A percentile compares a stretch with the other conserved stretches of the same genome.
phyloP scores from a whole-genome alignment of 805 yeast species.

The Kazachstania bromeliacearum region DNA sequence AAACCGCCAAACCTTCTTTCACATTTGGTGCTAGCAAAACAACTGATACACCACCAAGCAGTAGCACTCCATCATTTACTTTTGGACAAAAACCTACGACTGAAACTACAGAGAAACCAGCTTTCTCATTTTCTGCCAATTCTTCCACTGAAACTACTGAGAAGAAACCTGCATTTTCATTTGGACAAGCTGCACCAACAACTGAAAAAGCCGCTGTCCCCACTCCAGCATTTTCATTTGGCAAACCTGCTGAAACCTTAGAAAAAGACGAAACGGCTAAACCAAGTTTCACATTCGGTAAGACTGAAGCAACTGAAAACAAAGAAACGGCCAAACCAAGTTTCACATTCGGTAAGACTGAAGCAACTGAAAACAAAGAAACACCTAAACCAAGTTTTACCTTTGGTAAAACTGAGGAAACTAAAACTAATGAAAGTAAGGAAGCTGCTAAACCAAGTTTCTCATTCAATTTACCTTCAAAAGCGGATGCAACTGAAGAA shows the following conservation, averaged over 20 bases:
- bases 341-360: conserved; percentile 8
- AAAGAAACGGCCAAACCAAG: conserved; percentile 6
- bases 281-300: conserved; percentile 19
- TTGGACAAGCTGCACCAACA: conserved; percentile 9
- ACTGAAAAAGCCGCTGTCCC: conserved; percentile 2
- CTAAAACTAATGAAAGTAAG: conserved; percentile 1
- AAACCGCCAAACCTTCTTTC: conserved; percentile 14
- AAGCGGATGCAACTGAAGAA: background rate
- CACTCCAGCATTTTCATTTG: conserved; percentile 24
- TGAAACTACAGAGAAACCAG: conserved; percentile 3
- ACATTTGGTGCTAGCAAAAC: conserved; percentile 15
- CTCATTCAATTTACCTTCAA: conserved; percentile 8
- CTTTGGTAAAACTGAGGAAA: conserved; percentile 10
- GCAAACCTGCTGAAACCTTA: conserved; percentile 16
- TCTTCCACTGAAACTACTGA: background rate
- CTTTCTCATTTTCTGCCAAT: conserved; percentile 11
- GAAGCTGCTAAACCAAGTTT: conserved; percentile 10
- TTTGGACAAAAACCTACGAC: conserved; percentile 1
- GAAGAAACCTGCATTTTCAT: conserved; percentile 17
- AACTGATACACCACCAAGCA: background rate
- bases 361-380: background rate
- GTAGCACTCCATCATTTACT: conserved; percentile 3
- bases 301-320: background rate
- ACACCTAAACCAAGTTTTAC: conserved; percentile 16
- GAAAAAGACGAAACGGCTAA: conserved; percentile 4